Base-by-base conservation (phyloP, 2,329 filamentous ascomycete genomes). In the Monosporascus sp. region DNA sequence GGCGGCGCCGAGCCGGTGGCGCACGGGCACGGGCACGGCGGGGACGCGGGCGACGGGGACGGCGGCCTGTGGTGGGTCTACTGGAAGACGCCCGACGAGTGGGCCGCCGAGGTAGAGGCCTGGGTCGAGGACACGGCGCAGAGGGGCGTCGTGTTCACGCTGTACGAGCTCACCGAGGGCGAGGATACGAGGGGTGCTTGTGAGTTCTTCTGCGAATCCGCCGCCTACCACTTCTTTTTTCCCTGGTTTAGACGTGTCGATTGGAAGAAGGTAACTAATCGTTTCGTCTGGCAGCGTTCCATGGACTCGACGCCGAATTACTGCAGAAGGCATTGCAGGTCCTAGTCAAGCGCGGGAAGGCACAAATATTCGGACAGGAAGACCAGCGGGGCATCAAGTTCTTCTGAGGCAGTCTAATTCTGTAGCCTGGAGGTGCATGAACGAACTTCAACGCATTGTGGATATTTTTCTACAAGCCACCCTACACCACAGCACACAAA, bases 381-480 rank as follows among this genome's bases (percentile, higher is more conserved):
- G 90, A 93, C 67, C 88, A 89, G 55, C 84, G 89, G 65, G 94
- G 94, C 64, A 90, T 97, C 59, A 99, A 99, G 75, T 97, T 99
- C 75, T 97, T 97, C 68, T 97, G 75, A 85, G 47, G 48, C 17
- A 43, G 39, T 43, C 17, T 39, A 18, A 20, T 6, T 39, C 39
- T 3, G 9, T 14, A 14, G 11, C 31, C 11, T 14, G 31, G 31
- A 35, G 31, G 4, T 14, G 11, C 31, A 14, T 35, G 31, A 14
- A 35, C 31, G 31, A 35, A 14, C 31, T 35, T 35, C 39, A 24
- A 43, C 39, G 24, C 31, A 14, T 35, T 8, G 39, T 14, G 39
- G 39, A 43, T 43, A 43, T 24, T 43, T 22, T 14, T 43, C 39
- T 43, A 43, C 39, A 43, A 24, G 39, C 39, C 15, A 24, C 18